Base-by-base conservation (phyloP, 805 yeast genomes). In the Saccharomycopsis sp. region DNA sequence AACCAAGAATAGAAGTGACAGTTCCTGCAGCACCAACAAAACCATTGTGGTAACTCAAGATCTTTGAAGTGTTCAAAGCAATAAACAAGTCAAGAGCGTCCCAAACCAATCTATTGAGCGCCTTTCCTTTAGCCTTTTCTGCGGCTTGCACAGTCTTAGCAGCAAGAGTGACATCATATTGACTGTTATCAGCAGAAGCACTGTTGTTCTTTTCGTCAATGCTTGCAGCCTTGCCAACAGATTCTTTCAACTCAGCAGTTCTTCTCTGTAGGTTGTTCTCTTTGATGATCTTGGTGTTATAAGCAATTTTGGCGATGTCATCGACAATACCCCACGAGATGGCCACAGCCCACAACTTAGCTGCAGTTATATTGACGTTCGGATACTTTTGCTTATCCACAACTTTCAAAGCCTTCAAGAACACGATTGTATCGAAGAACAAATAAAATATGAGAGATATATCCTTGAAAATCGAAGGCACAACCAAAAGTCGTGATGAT, bases 321-420 rank as follows among this genome's bases (percentile, higher is more conserved):
- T 34, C 55, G 14, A 50, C 34, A 14, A 59, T 16, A n/a, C 55
- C 57, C 34, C 41, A 56, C n/a, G 50, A 14, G 12, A 59, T 44
- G 2, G 59, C 61, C 20, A 55, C 16, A 14, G 63, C 50, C 63
- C 63, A 60, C 16, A 60, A 53, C 16, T 34, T 37, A 18, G 51
- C 54, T 16, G 59, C 51, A 2, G 54, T 16, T 2, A 41, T 56
- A 2, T 41, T 24, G 21, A 59, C 57, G 34, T 55, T 52, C 8
- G 58, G 57, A n/a, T 58, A 24, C 2, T 52, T 18, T 15, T 53
- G 55, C 2, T 34, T 3, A 7, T 24, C 54, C 5, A 50, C 40
- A 29, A 56, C 14, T 18, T 55, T 52, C 50, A 60, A 41, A 9
- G 15, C 37, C 34, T 60, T 50, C 21, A 60, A 50, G 23, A 60